Percentiles rank a stretch among this genome's conserved stretches.
Conservation (phyloP, 2,329 filamentous ascomycete genomes). For the Zymoseptoria pseudotritici region DNA sequence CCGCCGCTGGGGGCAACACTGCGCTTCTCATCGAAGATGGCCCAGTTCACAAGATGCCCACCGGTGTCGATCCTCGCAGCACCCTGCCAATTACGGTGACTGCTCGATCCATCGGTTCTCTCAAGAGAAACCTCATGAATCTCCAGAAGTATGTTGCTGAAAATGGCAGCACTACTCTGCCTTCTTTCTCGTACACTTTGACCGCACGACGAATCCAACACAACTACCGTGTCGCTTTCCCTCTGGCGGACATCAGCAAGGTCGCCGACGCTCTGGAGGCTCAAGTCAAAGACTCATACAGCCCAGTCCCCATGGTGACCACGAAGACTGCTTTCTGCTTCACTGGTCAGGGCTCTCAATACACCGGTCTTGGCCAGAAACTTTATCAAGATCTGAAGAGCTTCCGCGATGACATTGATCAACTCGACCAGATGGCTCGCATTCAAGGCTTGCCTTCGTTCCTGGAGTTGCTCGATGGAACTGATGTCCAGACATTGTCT, state of each 20-base stretch:
- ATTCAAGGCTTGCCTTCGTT: constrained; percentile 44
- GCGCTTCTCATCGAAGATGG: constrained; percentile 47
- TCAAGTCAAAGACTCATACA: constrained; percentile 45
- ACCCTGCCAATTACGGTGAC: constrained; percentile 44
- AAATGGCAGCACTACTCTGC: constrained; percentile 39
- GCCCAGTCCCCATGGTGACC: constrained; percentile 45
- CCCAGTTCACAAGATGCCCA: constrained; percentile 37
- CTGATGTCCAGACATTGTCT: constrained; percentile 43
- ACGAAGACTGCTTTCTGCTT: constrained; percentile 47
- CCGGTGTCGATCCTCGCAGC: constrained; percentile 38
- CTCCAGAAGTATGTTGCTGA: constrained; percentile 41
- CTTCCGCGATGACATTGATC: constrained; percentile 44
- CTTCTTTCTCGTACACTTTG: constrained; percentile 46
- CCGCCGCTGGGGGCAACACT: constrained; percentile 48
- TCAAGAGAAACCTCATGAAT: constrained; percentile 45
- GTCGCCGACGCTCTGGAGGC: constrained; percentile 39
- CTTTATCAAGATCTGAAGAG: constrained; percentile 42
- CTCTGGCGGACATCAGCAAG: constrained; percentile 41
- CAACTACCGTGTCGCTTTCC: constrained; percentile 45
- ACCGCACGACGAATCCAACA: constrained; percentile 48
- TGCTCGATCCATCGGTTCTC: constrained; percentile 44
- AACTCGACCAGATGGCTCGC: constrained; percentile 41
- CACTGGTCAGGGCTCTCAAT: constrained; percentile 47
- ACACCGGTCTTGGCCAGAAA: constrained; percentile 44
- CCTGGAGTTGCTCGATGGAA: constrained; percentile 42